These are phyloP conservation scores for Asparagopsis taxiformis DNA, from an alignment of 31 red algal genomes.

Conservation along the genomic window DNA sequence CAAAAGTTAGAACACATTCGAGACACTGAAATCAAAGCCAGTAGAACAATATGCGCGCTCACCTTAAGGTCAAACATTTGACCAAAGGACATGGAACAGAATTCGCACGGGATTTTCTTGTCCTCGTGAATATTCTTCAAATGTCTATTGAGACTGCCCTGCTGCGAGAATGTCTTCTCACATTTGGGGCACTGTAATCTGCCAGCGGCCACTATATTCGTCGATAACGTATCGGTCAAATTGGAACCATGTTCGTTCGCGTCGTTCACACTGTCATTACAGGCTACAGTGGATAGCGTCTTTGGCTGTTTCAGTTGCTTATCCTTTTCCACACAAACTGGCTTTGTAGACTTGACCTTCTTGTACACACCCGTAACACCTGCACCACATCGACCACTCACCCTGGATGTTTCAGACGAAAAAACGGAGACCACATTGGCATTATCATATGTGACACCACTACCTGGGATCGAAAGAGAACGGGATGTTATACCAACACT, in stretches of 20 bases:
- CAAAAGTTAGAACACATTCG: neutral
- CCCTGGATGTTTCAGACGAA: neutral
- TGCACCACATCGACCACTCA: neutral
- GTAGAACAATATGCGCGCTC: slow-evolving; percentile 11
- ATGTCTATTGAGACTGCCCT: slow-evolving; percentile 68
- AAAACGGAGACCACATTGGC: neutral
- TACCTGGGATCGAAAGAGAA: neutral
- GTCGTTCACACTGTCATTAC: neutral
- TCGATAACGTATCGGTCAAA: neutral
- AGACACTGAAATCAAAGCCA: neutral
- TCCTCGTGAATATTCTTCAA: slow-evolving; percentile 74
- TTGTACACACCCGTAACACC: neutral
- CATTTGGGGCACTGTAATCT: slow-evolving; percentile 18
- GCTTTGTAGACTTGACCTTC: neutral
- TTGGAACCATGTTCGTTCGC: slow-evolving; percentile 3
- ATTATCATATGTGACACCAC: neutral
- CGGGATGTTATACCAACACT: neutral
- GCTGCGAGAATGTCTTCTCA: slow-evolving; percentile 63
- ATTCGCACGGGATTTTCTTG: slow-evolving; percentile 67
- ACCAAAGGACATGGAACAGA: slow-evolving; percentile 64
- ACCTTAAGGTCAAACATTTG: slow-evolving; percentile 79
- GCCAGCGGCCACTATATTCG: neutral
- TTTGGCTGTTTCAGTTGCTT: neutral
- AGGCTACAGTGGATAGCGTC: neutral
- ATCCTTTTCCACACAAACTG: neutral